Evolutionary conservation across 371 early-diverging fungal genomes (phyloP).

Genomic region (Apophysomyces elegans): DNA sequence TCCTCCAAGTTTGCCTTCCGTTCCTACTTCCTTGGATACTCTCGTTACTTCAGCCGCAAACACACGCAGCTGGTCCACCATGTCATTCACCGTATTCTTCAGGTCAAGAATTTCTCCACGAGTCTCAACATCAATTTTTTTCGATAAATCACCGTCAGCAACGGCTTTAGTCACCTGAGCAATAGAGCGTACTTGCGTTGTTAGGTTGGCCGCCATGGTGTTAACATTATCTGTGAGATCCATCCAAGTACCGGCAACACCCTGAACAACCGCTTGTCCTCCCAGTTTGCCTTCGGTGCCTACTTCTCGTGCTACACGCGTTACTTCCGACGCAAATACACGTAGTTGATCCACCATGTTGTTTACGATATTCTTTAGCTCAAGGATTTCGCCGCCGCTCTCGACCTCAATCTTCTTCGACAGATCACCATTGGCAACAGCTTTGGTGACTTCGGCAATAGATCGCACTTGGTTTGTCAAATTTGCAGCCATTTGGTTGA

Average conservation of each 20-base stretch:
- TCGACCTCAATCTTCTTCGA: conserved; percentile 42
- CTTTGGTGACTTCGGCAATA: conserved; percentile 39
- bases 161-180: conserved; percentile 62
- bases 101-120: conserved; percentile 46
- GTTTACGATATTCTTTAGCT: conserved; percentile 39
- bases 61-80: conserved; percentile 52
- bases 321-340: conserved; percentile 55
- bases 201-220: conserved; percentile 61
- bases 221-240: conserved; percentile 66
- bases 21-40: conserved; percentile 54
- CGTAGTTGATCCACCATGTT: conserved; percentile 60
- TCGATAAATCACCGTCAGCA: conserved; percentile 51
- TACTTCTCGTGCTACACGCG: conserved; percentile 54
- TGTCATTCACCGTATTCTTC: conserved; percentile 45
- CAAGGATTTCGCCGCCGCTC: conserved; percentile 35
- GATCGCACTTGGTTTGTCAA: conserved; percentile 60
- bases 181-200: conserved; percentile 59
- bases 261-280: conserved; percentile 48
- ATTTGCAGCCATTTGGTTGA: conserved; percentile 55
- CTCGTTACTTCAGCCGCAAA: conserved; percentile 52
- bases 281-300: conserved; percentile 62
- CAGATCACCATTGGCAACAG: conserved; percentile 36
- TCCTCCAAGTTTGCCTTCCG: conserved; percentile 52
- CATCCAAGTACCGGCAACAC: conserved; percentile 65
- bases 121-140: conserved; percentile 37